phyloP scores from a whole-genome alignment of 495 filamentous ascomycete species.

The Penicillium antarcticum region DNA sequence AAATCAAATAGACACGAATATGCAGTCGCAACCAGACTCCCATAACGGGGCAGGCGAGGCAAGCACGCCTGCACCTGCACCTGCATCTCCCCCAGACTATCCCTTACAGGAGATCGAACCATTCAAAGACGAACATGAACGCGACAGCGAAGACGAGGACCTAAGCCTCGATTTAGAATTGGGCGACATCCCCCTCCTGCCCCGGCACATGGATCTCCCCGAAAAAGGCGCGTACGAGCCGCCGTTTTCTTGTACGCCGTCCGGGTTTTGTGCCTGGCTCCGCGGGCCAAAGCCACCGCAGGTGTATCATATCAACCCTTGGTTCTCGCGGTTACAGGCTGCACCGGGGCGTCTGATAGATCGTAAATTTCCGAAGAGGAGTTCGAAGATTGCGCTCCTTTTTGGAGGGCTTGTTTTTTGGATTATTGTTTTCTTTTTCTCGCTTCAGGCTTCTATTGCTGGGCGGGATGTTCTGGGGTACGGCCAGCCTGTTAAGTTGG shows the following conservation, averaged over 20 bases:
- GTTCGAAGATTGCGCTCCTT: conserved; percentile 50
- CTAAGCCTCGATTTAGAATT: conserved; percentile 19
- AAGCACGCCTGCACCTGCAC: background rate
- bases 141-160: conserved; percentile 13
- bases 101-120: conserved; percentile 7
- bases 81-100: background rate
- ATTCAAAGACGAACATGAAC: conserved; percentile 16
- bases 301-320: conserved; percentile 59
- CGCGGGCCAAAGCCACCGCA: conserved; percentile 57
- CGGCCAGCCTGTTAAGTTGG: conserved; percentile 53
- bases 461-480: conserved; percentile 58
- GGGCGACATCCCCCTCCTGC: conserved; percentile 21
- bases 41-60: background rate
- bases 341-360: conserved; percentile 59
- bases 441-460: conserved; percentile 56
- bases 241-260: conserved; percentile 26
- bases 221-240: conserved; percentile 9
- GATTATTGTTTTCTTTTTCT: conserved; percentile 61
- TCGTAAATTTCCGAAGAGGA: conserved; percentile 50
- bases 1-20: conserved; percentile 3
- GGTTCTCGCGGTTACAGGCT: conserved; percentile 59
- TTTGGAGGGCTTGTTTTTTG: conserved; percentile 56
- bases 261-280: conserved; percentile 27
- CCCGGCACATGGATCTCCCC: background rate
- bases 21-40: conserved; percentile 10